Evolutionary conservation across 2,329 filamentous ascomycete genomes (phyloP).

Genomic region (Pseudogymnoascus sp.): DNA sequence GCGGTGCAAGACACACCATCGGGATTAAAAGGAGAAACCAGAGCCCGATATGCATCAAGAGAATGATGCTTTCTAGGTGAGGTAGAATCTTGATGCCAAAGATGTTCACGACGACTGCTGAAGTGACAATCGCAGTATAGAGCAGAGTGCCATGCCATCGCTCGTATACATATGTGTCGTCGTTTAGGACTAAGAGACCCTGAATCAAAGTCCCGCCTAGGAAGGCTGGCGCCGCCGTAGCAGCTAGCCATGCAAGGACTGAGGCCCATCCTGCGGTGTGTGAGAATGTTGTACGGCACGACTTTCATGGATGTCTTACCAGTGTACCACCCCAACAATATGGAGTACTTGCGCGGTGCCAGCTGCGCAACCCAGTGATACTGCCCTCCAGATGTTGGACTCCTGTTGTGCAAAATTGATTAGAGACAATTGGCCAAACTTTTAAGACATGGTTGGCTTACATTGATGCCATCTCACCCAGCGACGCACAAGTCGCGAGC

Average conservation of each 20-base stretch:
- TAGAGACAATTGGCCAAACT: conserved; percentile 20
- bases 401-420: conserved; percentile 1
- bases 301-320: conserved; percentile 6
- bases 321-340: conserved; percentile 42
- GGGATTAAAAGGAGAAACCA: conserved; percentile 34
- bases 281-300: not conserved
- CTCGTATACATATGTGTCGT: conserved; percentile 32
- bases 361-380: conserved; percentile 53
- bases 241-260: conserved; percentile 38
- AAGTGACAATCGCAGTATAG: conserved; percentile 38
- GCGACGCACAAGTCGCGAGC: conserved; percentile 34
- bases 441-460: not conserved
- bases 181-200: conserved; percentile 36
- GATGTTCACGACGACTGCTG: conserved; percentile 44
- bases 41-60: conserved; percentile 40
- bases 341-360: conserved; percentile 39
- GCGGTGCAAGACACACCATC: conserved; percentile 29
- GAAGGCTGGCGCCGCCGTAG: conserved; percentile 31
- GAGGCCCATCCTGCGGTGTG: conserved; percentile 40
- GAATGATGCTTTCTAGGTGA: conserved; percentile 39
- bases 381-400: conserved; percentile 41
- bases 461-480: conserved; percentile 30
- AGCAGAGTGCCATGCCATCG: conserved; percentile 43
- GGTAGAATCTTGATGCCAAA: conserved; percentile 39
- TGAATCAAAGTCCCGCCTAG: conserved; percentile 41